phyloP scores from a whole-genome alignment of 345 rosid species.

The Reutealis trisperma region DNA sequence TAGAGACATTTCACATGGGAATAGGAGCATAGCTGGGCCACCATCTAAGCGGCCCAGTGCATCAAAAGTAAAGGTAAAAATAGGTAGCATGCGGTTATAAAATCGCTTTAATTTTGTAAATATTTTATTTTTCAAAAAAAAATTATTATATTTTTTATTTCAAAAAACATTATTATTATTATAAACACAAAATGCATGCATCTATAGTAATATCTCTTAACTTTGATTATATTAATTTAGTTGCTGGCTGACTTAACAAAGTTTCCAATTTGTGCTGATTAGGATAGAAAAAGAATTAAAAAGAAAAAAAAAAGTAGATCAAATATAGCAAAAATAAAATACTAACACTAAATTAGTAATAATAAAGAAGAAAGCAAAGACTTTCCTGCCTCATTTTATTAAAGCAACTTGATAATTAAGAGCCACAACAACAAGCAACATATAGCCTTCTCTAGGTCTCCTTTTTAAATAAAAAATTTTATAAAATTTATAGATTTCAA shows the following conservation, averaged over 20 bases:
- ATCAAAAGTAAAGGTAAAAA: background rate
- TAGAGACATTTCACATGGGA: background rate
- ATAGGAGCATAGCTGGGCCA: background rate
- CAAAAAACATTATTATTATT: background rate
- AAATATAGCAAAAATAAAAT: background rate
- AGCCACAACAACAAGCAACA: conserved; percentile 30
- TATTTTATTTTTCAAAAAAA: no score
- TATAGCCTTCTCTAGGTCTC: background rate
- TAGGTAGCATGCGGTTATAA: no score
- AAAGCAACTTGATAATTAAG: conserved; percentile 38
- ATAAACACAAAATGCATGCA: conserved; percentile 25
- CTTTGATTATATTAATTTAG: conserved; percentile 7
- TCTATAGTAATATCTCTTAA: background rate
- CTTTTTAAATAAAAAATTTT: no score
- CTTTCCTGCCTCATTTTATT: conserved; percentile 23
- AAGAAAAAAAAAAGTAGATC: background rate
- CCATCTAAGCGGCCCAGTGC: background rate
- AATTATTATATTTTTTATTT: no score
- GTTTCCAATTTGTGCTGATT: conserved; percentile 15
- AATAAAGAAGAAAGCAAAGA: conserved; percentile 21
- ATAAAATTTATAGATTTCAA: no score
- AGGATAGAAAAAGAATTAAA: background rate
- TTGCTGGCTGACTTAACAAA: conserved; percentile 14
- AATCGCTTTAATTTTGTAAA: no score
- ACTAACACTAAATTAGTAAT: background rate